A percentile compares a stretch with the other conserved stretches of the same genome.
Evolutionary conservation across 805 yeast species (phyloP).

Genomic region (Kluyveromyces dobzhanskii): DNA sequence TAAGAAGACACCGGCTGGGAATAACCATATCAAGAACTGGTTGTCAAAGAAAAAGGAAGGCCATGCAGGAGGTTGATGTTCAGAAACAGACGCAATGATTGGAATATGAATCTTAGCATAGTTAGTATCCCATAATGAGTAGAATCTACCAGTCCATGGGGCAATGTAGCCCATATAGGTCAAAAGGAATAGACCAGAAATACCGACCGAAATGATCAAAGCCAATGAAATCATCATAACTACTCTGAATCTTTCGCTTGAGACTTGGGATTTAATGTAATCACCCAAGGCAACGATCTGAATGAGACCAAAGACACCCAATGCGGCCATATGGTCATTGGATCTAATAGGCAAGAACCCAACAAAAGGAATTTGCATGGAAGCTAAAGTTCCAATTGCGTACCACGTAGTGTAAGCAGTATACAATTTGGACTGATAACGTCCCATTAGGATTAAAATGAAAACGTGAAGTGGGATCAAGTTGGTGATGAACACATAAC

Average conservation of each 20-base stretch:
- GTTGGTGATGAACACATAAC: slow-evolving; percentile 96
- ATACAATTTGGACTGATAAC: slow-evolving; percentile 75
- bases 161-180: slow-evolving; percentile 92
- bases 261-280: slow-evolving; percentile 65
- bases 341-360: slow-evolving; percentile 96
- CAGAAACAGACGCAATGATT: slow-evolving; percentile 96
- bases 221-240: slow-evolving; percentile 54
- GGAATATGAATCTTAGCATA: slow-evolving; percentile 98
- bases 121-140: slow-evolving; percentile 95
- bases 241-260: slow-evolving; percentile 64
- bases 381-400: slow-evolving; percentile 91
- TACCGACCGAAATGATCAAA: slow-evolving; percentile 51
- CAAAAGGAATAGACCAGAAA: slow-evolving; percentile 63
- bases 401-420: slow-evolving; percentile 96
- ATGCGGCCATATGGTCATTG: slow-evolving; percentile 96
- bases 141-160: slow-evolving; percentile 99
- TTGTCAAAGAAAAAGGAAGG: slow-evolving; percentile 95
- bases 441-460: slow-evolving; percentile 86
- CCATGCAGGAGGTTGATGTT: slow-evolving; percentile 99
- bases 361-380: slow-evolving; percentile 99
- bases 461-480: slow-evolving; percentile 93
- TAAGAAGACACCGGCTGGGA: slow-evolving; percentile 95
- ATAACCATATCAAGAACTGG: slow-evolving; percentile 88
- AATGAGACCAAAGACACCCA: slow-evolving; percentile 92
- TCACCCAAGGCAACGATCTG: slow-evolving; percentile 85